Base-by-base conservation (phyloP, 2,329 filamentous ascomycete species). In the Arthrobotrys sinensis region DNA sequence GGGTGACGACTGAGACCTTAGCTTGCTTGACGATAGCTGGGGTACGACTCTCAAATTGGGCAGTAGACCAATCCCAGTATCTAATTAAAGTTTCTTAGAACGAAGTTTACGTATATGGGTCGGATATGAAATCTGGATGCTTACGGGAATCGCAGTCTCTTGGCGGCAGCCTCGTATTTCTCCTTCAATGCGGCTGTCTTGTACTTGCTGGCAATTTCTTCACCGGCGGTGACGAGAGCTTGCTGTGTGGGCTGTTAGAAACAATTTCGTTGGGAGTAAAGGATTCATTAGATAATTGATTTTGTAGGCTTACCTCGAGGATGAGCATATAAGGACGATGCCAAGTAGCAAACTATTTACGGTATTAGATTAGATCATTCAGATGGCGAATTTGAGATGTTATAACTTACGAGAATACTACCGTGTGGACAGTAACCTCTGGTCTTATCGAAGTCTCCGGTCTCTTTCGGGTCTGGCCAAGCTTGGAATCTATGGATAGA, bases 241-340 rank as follows among this genome's bases (percentile, higher is more conserved):
- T 81, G 81, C 81, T 81, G 60, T 16, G 34, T n/a, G 55, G n/a
- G 4, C 12, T 53, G 16, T 36, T 63, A 43, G 52, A 53, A 5
- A 14, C 4, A 6, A 7, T 68, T 45, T 69, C 4, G 7, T 6
- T 45, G 68, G 70, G 46, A 10, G 7, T n/a, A 55, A 52, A 45
- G 4, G 3, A 24, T 4, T 32, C 4, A 28, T 28, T 28, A 4
- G 64, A 16, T 24, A 40, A 65, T 16, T 1, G n/a, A n/a, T 45
- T 3, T 11, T 45, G 12, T 6, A 1, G 10, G 53, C 52, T 68
- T 67, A 81, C 81, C 79, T 83, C 82, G 14, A 82, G 34, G 48
- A 82, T 71, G 14, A 78, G 43, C 46, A 82, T 43, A 52, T 82
- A 83, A 2, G 82, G 81, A 28, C 82, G 79, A 75, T 83, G 82